phyloP scores from a whole-genome alignment of 2,329 filamentous ascomycete species.

The Sodiomyces alkalinus region DNA sequence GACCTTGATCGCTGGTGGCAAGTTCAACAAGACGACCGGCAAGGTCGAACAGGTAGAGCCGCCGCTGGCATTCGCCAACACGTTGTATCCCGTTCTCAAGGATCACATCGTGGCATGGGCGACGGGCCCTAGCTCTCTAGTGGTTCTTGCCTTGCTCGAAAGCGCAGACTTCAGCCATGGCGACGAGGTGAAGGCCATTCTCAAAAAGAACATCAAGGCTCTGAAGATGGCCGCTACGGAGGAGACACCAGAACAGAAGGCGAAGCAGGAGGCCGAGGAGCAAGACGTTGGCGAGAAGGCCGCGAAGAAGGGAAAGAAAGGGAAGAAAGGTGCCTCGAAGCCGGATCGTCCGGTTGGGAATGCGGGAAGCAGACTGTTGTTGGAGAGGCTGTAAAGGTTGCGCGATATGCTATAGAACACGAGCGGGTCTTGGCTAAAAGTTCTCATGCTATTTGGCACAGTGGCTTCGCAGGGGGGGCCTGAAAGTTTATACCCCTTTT shows the following conservation, averaged over 20 bases:
- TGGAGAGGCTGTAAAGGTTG: slow-evolving; percentile 40
- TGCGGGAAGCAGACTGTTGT: slow-evolving; percentile 43
- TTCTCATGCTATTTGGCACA: too few species aligned
- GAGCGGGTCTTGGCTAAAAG: too few species aligned
- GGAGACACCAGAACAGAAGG: slow-evolving; percentile 38
- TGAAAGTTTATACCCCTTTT: too few species aligned
- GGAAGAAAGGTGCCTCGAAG: slow-evolving; percentile 26
- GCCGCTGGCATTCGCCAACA: slow-evolving; percentile 62
- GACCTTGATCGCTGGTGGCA: slow-evolving; percentile 76
- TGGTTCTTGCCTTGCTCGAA: slow-evolving; percentile 70
- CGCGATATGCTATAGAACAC: too few species aligned
- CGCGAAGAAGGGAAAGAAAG: slow-evolving; percentile 26
- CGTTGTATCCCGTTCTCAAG: slow-evolving; percentile 71
- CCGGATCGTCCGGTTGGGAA: slow-evolving; percentile 37
- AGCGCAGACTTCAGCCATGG: slow-evolving; percentile 52
- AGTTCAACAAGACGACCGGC: slow-evolving; percentile 63
- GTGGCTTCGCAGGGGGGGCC: too few species aligned
- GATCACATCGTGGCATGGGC: slow-evolving; percentile 69
- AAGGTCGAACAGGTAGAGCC: slow-evolving; percentile 58
- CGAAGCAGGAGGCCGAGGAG: slow-evolving; percentile 30
- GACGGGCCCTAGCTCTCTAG: slow-evolving; percentile 71
- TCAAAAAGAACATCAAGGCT: slow-evolving; percentile 59
- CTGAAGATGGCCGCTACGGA: slow-evolving; percentile 52
- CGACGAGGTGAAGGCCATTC: slow-evolving; percentile 48
- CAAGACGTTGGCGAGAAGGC: slow-evolving; percentile 20